phyloP scores from a whole-genome alignment of 441 rosid species.

The Brassica balearica region DNA sequence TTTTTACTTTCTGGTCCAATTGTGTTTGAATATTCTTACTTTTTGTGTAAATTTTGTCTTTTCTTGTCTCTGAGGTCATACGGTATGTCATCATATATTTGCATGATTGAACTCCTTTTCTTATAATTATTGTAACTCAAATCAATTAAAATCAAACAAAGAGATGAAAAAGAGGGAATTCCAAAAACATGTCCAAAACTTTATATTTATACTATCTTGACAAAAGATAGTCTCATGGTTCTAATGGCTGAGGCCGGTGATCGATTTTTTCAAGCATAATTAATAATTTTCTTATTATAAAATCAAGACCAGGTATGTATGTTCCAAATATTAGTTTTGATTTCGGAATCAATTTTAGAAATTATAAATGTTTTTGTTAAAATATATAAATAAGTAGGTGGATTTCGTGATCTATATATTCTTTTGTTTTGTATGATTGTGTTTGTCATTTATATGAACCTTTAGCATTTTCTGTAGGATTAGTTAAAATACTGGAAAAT shows the following conservation, averaged over 20 bases:
- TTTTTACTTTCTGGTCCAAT: slow-evolving; percentile 38
- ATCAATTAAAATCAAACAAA: slow-evolving; percentile 12
- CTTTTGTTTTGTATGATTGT: slow-evolving; percentile 42
- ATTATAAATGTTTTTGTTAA: not conserved
- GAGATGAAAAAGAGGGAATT: not conserved
- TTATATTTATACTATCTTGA: not conserved
- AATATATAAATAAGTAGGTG: slow-evolving; percentile 37
- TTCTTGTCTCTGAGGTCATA: slow-evolving; percentile 40
- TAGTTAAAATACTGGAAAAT: slow-evolving; percentile 37
- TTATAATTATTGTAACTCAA: slow-evolving; percentile 35
- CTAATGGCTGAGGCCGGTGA: not conserved
- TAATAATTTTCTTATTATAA: not conserved
- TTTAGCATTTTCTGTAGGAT: slow-evolving; percentile 42
- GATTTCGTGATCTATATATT: slow-evolving; percentile 47
- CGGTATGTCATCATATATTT: slow-evolving; percentile 35
- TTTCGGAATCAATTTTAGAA: not conserved
- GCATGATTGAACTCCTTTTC: slow-evolving; percentile 42
- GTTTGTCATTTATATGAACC: slow-evolving; percentile 41
- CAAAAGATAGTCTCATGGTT: not conserved
- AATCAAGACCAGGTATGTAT: not conserved
- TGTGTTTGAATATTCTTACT: slow-evolving; percentile 41
- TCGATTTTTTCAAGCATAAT: not conserved
- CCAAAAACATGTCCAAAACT: not conserved
- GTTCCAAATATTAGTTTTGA: not conserved
- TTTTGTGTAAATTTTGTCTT: slow-evolving; percentile 46